These are phyloP conservation scores for Seiridium cupressi DNA, from an alignment of 2,329 filamentous ascomycete genomes.

Conservation along the genomic window DNA sequence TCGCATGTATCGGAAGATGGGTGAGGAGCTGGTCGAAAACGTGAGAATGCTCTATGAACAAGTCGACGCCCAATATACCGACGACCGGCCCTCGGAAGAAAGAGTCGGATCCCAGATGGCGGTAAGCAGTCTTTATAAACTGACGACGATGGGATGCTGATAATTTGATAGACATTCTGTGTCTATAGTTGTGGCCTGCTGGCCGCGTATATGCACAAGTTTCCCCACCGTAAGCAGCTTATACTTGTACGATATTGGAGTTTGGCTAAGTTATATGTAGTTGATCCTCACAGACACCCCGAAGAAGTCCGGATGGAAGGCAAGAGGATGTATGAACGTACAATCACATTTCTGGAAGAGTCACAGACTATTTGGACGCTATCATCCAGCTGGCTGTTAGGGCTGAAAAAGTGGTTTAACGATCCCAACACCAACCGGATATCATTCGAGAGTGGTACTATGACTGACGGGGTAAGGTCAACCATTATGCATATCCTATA, in stretches of 20 bases:
- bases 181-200: conserved; percentile 55
- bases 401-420: conserved; percentile 44
- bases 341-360: conserved; percentile 43
- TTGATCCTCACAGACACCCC: conserved; percentile 21
- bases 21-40: conserved; percentile 46
- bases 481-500: neutral
- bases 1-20: conserved; percentile 41
- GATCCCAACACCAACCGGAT: conserved; percentile 39
- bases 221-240: conserved; percentile 41
- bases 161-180: conserved; percentile 39
- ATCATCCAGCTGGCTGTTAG: conserved; percentile 50
- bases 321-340: conserved; percentile 44
- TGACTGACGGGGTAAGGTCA: conserved; percentile 46
- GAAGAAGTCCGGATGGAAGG: conserved; percentile 40
- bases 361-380: conserved; percentile 52
- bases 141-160: neutral
- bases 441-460: conserved; percentile 40
- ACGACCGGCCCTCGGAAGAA: conserved; percentile 41
- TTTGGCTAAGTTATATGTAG: conserved; percentile 8
- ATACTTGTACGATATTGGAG: neutral
- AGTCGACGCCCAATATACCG: conserved; percentile 47
- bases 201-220: conserved; percentile 50
- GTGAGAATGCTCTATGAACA: conserved; percentile 47
- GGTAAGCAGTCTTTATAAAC: conserved; percentile 24
- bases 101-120: conserved; percentile 53